Base-by-base conservation (phyloP, 2,329 filamentous ascomycete genomes). In the Aspergillus persii region DNA sequence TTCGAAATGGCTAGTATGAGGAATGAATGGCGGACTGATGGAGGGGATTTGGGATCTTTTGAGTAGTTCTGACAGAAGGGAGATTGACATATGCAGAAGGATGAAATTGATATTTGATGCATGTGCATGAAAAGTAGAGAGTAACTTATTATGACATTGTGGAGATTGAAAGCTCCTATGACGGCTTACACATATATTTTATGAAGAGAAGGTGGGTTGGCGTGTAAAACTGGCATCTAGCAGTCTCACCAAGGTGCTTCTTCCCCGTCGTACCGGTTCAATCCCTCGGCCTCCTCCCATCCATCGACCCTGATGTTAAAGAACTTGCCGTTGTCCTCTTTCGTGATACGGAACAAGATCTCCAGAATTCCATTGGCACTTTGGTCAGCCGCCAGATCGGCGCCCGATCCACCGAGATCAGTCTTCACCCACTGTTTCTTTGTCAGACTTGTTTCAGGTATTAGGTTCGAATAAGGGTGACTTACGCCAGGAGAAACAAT, bases 321-420 rank as follows among this genome's bases (percentile, higher is more conserved):
- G 49, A 84, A 87, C 62, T 79, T 84, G 11, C 81, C 81, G 61
- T 74, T 79, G 29, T 76, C 73, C 54, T 75, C 71, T 3, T 75
- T 72, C 0, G 70, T 76, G 7, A 73, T 64, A 27, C 55, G 68
- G 11, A 79, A 63, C 1, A 88, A 70, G 59, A 86, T 83, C 1
- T 75, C 71, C 39, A 77, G 62, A 3, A 77, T 68, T 0, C 71
- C 73, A 4, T 73, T 67, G 0, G 75, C 74, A 4, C 80, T 79
- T 1, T 69, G 64, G 26, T 77, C 74, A 2, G 77, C 70, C 0
- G 73, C 66, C 2, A 83, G 67, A 63, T 83, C 79, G 4, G 80
- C 80, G 8, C 66, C 49, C 0, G 69, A 53, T 29, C 73, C 69
- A 9, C 79, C 79, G 18, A 81, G 63, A 26, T 81, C 79, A 0